Conservation (phyloP, 2,329 filamentous ascomycete species). For the Fusarium citri region DNA sequence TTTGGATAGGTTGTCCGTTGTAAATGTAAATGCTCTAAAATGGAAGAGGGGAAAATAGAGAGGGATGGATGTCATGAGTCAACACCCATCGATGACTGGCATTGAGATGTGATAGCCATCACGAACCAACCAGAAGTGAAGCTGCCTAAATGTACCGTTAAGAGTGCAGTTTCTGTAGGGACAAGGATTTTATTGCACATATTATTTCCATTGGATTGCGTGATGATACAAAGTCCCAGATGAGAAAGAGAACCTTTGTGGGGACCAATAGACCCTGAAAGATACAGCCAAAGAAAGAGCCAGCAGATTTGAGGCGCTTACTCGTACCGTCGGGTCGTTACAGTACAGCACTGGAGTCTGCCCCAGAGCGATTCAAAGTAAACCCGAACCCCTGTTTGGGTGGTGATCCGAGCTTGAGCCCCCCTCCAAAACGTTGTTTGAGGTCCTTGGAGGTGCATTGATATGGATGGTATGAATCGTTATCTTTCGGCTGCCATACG, state of each 20-base stretch:
- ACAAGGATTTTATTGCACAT: constrained; percentile 4
- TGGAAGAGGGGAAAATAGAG: constrained; percentile 13
- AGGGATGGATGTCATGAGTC: constrained; percentile 29
- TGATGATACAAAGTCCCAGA: constrained; percentile 1
- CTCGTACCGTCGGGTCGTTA: not conserved
- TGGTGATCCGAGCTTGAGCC: constrained; percentile 23
- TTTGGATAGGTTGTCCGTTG: not conserved
- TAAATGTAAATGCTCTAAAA: constrained; percentile 10
- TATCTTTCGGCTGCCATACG: constrained; percentile 13
- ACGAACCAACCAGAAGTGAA: constrained; percentile 22
- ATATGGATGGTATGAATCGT: constrained; percentile 6
- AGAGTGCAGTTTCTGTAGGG: not conserved
- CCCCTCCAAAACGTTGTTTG: constrained; percentile 14
- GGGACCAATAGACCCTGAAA: constrained; percentile 12
- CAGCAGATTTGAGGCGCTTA: constrained; percentile 13
- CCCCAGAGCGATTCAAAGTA: constrained; percentile 16
- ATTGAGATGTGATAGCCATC: constrained; percentile 20
- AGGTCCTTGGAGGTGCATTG: constrained; percentile 16
- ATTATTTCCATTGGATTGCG: constrained; percentile 9
- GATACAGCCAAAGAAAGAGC: not conserved
- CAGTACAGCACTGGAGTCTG: not conserved
- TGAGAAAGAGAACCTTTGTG: constrained; percentile 29
- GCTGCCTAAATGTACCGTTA: constrained; percentile 6
- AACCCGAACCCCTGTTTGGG: constrained; percentile 18
- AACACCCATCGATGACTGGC: constrained; percentile 31